A percentile compares a stretch with the other conserved stretches of the same genome.
Evolutionary conservation across 2,329 filamentous ascomycete species (phyloP).

Genomic region (Coniella vitis): DNA sequence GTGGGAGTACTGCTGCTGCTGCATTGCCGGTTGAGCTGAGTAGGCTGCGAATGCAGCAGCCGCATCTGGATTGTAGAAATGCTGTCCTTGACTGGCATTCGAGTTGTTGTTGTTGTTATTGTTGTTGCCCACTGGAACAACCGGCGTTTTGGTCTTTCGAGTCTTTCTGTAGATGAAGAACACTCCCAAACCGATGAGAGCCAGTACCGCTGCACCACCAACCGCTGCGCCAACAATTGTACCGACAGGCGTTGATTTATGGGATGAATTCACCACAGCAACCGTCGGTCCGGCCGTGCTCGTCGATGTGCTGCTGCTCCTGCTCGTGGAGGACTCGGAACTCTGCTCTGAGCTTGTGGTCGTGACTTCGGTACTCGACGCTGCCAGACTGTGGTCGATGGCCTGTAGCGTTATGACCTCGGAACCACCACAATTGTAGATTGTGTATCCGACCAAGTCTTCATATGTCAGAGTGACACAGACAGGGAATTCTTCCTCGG

Average conservation of each 20-base stretch:
- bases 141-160: slow-evolving; percentile 16
- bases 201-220: slow-evolving; percentile 24
- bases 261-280: slow-evolving; percentile 1
- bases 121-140: neutral
- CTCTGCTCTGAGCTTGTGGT: neutral
- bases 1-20: slow-evolving; percentile 4
- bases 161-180: slow-evolving; percentile 24
- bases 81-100: neutral
- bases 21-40: slow-evolving; percentile 2
- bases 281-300: neutral
- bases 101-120: no score
- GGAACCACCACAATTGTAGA: slow-evolving; percentile 24
- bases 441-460: slow-evolving; percentile 24
- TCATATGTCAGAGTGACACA: slow-evolving; percentile 27
- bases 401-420: slow-evolving; percentile 19
- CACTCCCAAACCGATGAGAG: slow-evolving; percentile 23
- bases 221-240: slow-evolving; percentile 29
- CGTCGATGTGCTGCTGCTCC: neutral
- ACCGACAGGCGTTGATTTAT: slow-evolving; percentile 19
- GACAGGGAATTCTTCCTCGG: slow-evolving; percentile 18
- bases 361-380: neutral
- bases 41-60: neutral
- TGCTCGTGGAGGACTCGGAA: neutral
- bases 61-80: neutral
- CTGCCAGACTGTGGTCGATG: slow-evolving; percentile 4